Evolutionary conservation across 345 rosid species (phyloP), one percentile per base, ranked within the genome.

Genomic region (Arabis alpina): DNA sequence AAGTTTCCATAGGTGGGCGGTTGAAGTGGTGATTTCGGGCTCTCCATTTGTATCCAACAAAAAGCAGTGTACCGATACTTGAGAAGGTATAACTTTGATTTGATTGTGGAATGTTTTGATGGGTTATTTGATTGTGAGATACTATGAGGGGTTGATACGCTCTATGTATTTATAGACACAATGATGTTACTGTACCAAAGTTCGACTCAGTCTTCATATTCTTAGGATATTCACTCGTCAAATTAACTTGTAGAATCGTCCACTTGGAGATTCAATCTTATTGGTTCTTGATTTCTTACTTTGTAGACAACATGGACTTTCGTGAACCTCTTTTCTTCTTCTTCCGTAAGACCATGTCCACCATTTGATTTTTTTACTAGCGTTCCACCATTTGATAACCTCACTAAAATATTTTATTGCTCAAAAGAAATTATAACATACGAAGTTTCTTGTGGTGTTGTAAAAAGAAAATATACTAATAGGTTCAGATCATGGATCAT

Each of bases 1-100:
- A 79, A 44, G 63, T 78, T 74, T 55, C 90, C 89, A 45, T 61
- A 71, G 13, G 87, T 80, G 3, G 90, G 88, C 28, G 85, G 86
- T 36, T 84, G 91, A 4, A 84, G 69, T 30, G 87, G 87, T 19
- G 86, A 77, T 71, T 66, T 65, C 10, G 86, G 85, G 54, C 77
- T 76, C 3, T 78, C 87, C 64, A 72, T 70, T 60, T 72, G 34
- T 10, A 54, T 61, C 24, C 55, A 37, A 47, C 1, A 8, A 13
- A 63, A 54, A 3, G n/a, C 13, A 28, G 11, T 40, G 24, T 70
- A 60, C 41, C 6, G 39, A 47, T 8, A 65, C 42, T 62, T 45
- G 28, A 62, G 47, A 23, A 37, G 32, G 48, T 37, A 49, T 6
- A 53, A 4, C 62, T 54, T 16, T 54, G 13, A 19, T 19, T 19